Base-by-base conservation (phyloP, 768 basidiomycete species). In the Strobilomyces dryophilus region DNA sequence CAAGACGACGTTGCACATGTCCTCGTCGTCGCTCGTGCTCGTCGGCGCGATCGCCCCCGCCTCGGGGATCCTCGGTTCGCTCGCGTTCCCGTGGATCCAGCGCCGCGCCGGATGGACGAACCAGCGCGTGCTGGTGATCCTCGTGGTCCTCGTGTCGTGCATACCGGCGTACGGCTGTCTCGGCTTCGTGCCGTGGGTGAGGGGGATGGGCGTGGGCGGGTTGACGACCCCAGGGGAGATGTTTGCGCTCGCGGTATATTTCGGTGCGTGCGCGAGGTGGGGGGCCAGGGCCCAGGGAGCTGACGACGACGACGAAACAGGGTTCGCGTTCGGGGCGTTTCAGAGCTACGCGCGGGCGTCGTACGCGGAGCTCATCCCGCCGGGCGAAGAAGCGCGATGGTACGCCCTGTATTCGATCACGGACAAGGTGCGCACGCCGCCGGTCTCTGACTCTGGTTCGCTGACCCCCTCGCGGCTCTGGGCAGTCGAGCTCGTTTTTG, bases 321-420 rank as follows among this genome's bases (percentile, higher is more conserved):
- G 84, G 49, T 73, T 79, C 59, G 79, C 92, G 1, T 94, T 89
- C 59, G 94, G 95, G 5, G 89, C 93, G 0, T 97, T 97, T 72
- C 92, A 95, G 69, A 81, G 88, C 21, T 95, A 93, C 56, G 88
- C 92, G 0, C 74, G 95, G 24, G 89, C 92, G 2, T 83, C 88
- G 39, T 98, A 91, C 63, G 84, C 92, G 2, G 90, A 90, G 61
- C 71, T 99, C 49, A 78, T 98, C 3, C 95, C 95, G 0, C 81
- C 81, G 2, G 85, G 89, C 0, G 91, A 97, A 68, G 92, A 94
- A 70, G 93, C 93, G 2, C 75, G 92, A 51, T 98, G 92, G 88
- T 85, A 87, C 57, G 87, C 83, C 2, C 71, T 98, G 32, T 97
- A 88, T 70, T 87, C 88, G 15, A 93, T 98, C 60, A 95, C 93